Percentiles rank a stretch among this genome's conserved stretches.
These are phyloP conservation scores for Thraustochytrium striatum DNA, from an alignment of 352 stramenopile genomes.

Conservation along the genomic window DNA sequence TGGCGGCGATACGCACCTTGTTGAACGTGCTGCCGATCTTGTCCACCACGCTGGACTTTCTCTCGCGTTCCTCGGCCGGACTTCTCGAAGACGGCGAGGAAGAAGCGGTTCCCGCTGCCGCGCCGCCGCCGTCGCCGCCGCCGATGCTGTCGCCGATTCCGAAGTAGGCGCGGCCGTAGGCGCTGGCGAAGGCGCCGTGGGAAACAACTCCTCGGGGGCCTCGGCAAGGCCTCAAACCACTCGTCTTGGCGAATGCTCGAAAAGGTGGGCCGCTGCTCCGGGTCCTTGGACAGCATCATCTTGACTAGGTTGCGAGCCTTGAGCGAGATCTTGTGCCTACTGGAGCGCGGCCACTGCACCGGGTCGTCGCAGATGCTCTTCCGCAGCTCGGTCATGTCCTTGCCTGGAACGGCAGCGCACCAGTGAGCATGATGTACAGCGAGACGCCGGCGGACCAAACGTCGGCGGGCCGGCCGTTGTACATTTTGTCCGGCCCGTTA, in stretches of 20 bases:
- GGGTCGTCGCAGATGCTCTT: constrained; percentile 32
- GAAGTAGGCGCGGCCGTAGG: too few relatives aligned
- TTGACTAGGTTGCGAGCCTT: constrained; percentile 64
- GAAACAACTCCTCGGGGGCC: too few relatives aligned
- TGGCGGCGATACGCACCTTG: too few relatives aligned
- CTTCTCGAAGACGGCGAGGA: not conserved
- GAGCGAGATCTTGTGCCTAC: constrained; percentile 10
- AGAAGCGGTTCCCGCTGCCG: not conserved
- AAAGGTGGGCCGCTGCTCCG: constrained; percentile 68
- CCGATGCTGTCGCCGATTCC: too few relatives aligned
- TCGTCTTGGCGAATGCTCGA: constrained; percentile 42
- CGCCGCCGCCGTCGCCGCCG: too few relatives aligned
- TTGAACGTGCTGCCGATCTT: too few relatives aligned
- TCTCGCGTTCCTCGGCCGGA: not conserved
- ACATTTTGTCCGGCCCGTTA: constrained; percentile 75
- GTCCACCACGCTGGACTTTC: not conserved
- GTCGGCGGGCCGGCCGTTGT: constrained; percentile 79
- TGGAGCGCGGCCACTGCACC: too few relatives aligned
- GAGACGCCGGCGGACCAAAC: constrained; percentile 98
- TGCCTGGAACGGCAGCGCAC: constrained; percentile 56
- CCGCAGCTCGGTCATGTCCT: not conserved
- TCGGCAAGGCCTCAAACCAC: constrained; percentile 8
- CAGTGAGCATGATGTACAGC: constrained; percentile 83
- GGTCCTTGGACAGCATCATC: constrained; percentile 78
- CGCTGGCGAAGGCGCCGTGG: too few relatives aligned